A percentile compares a stretch with the other conserved stretches of the same genome.
phyloP scores from a whole-genome alignment of 768 basidiomycete genomes.

The Boletellus emodensis region DNA sequence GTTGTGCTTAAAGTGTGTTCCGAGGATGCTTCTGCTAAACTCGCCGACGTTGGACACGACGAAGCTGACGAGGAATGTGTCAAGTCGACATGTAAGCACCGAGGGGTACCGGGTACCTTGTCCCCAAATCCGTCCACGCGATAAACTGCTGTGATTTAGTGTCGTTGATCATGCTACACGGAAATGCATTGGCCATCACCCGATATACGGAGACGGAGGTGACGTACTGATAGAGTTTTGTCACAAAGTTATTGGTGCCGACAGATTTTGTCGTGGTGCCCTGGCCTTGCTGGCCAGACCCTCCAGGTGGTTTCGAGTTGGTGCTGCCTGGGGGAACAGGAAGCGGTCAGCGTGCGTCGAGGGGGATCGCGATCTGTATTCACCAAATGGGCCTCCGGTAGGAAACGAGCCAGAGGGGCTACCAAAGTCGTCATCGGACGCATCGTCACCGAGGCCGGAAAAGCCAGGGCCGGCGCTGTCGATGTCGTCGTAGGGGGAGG shows the following conservation, averaged over 20 bases:
- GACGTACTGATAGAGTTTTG: slow-evolving; percentile 80
- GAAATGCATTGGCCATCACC: not conserved
- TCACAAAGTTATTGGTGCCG: slow-evolving; percentile 77
- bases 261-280: slow-evolving; percentile 63
- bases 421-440: slow-evolving; percentile 24
- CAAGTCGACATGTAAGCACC: not conserved
- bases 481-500: slow-evolving; percentile 54
- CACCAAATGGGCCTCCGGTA: slow-evolving; percentile 8
- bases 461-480: slow-evolving; percentile 41
- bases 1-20: slow-evolving; percentile 88
- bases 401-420: slow-evolving; percentile 17
- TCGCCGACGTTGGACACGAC: slow-evolving; percentile 84
- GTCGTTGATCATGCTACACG: slow-evolving; percentile 78
- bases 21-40: slow-evolving; percentile 80
- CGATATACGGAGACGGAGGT: not conserved
- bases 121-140: slow-evolving; percentile 76
- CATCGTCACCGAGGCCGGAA: slow-evolving; percentile 19
- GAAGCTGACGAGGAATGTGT: slow-evolving; percentile 41
- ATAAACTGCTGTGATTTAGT: slow-evolving; percentile 77
- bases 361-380: not conserved
- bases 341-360: not conserved
- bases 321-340: slow-evolving; percentile 1
- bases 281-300: slow-evolving; percentile 36
- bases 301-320: slow-evolving; percentile 14
- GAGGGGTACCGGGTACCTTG: slow-evolving; percentile 39